Conservation (phyloP, 331 rosid genomes). For the Malus hybrid region DNA sequence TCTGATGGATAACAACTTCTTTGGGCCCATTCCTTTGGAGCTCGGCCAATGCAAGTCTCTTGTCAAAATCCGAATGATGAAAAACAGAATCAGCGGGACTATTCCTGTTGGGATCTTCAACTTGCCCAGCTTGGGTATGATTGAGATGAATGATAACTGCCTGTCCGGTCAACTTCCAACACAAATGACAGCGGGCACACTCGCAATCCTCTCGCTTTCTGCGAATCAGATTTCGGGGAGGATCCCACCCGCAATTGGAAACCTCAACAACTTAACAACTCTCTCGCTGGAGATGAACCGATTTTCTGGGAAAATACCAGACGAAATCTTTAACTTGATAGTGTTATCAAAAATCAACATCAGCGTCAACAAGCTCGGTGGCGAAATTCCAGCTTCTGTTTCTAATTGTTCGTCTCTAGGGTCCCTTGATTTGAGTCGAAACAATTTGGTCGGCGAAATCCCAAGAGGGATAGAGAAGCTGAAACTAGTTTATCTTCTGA, state of each 20-base stretch:
- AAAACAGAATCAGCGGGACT: slow-evolving; percentile 48
- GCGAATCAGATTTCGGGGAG: slow-evolving; percentile 45
- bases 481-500: slow-evolving; percentile 38
- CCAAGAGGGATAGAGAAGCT: slow-evolving; percentile 44
- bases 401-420: slow-evolving; percentile 32
- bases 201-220: slow-evolving; percentile 43
- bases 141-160: slow-evolving; percentile 43
- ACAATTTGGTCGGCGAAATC: slow-evolving; percentile 41
- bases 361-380: slow-evolving; percentile 54
- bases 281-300: slow-evolving; percentile 44
- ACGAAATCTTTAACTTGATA: slow-evolving; percentile 28
- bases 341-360: slow-evolving; percentile 35
- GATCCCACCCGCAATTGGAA: slow-evolving; percentile 47
- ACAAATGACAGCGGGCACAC: slow-evolving; percentile 25
- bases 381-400: slow-evolving; percentile 44
- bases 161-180: slow-evolving; percentile 56
- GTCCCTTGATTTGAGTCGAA: slow-evolving; percentile 48
- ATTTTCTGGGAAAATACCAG: slow-evolving; percentile 49
- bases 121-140: slow-evolving; percentile 27
- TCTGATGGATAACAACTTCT: slow-evolving; percentile 50
- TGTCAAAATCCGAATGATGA: slow-evolving; percentile 31
- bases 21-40: slow-evolving; percentile 55
- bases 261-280: slow-evolving; percentile 33
- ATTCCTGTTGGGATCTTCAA: slow-evolving; percentile 56
- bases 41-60: slow-evolving; percentile 60